Evolutionary conservation across 208 protist species (phyloP), one percentile per base, ranked within the genome.

Genomic region (Trypanosoma caninum): DNA sequence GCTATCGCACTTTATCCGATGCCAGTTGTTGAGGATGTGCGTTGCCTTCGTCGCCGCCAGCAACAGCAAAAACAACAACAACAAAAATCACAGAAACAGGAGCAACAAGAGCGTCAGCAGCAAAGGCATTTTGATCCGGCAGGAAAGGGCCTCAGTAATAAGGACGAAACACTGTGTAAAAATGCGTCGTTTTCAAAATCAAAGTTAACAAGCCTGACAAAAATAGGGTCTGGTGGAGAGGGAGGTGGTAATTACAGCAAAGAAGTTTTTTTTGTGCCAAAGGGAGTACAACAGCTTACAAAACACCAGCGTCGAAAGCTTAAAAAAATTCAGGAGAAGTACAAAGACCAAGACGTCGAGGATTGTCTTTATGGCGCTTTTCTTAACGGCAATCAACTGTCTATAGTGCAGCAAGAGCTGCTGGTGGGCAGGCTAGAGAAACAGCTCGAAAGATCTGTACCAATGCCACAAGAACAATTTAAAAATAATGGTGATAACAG

Each of bases 291-390:
- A 30, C 35, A 60, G 11, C 53, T 89, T 7, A 89, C 79, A 31
- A 82, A 82, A 33, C 63, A 85, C 20, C 76, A 92, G 45, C 59
- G 68, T 48, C 72, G 70, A 56, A 92, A 92, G 68, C 73, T 92
- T n/a, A 78, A 85, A 52, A 82, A 81, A 56, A 89, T 92, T 16
- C 56, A 76, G 27, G 63, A 56, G 46, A 92, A 92, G 70, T 92
- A 92, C 65, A 80, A 74, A 10, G 85, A 92, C 37, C 85, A 92
- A 54, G 85, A 92, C 55, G 85, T 89, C 3, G 85, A 92, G 50
- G 85, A 89, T 51, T 63, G 78, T 18, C 42, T 60, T 25, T 54
- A 56, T 2, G 85, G 76, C 8, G 80, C 80, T 25, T 46, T 78
- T 45, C 58, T 92, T 28, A 92, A 89, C 54, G 85, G 85, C 35